Evolutionary conservation across 192 early-diverging fungal species (phyloP).

Genomic region (Cladochytrium replicatum): DNA sequence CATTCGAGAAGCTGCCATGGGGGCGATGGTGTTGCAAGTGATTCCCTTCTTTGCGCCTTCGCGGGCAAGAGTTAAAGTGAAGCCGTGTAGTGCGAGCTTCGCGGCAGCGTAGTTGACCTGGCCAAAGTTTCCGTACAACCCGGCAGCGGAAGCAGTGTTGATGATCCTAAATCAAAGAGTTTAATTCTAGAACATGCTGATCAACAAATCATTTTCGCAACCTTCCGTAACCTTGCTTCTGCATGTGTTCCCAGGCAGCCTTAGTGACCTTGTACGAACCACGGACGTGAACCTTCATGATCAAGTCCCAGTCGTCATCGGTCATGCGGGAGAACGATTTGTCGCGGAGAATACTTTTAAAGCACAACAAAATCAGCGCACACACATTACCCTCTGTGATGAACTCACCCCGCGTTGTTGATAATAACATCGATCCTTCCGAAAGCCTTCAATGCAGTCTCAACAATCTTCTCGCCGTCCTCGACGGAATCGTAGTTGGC

Average conservation of each 20-base stretch:
- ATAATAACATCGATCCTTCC: slow-evolving; percentile 92
- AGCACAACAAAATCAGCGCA: background rate
- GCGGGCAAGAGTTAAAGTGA: slow-evolving; percentile 81
- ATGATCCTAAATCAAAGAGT: slow-evolving; percentile 46
- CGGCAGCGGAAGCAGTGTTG: slow-evolving; percentile 92
- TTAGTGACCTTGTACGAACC: slow-evolving; percentile 94
- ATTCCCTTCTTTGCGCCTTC: slow-evolving; percentile 96
- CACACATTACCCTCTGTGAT: background rate
- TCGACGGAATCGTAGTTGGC: slow-evolving; percentile 97
- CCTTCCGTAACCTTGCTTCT: slow-evolving; percentile 91
- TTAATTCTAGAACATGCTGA: background rate
- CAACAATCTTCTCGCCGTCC: slow-evolving; percentile 95
- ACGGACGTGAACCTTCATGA: slow-evolving; percentile 83
- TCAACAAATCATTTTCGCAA: background rate
- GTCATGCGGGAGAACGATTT: slow-evolving; percentile 94
- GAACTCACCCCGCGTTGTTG: slow-evolving; percentile 84
- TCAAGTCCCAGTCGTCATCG: slow-evolving; percentile 94
- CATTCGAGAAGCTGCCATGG: slow-evolving; percentile 94
- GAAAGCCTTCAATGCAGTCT: slow-evolving; percentile 90
- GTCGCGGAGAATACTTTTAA: slow-evolving; percentile 78
- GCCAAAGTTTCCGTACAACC: slow-evolving; percentile 99
- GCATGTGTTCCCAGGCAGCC: slow-evolving; percentile 94
- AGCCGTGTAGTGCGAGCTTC: slow-evolving; percentile 87
- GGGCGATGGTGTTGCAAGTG: slow-evolving; percentile 86
- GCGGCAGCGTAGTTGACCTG: slow-evolving; percentile 80